phyloP scores from a whole-genome alignment of 306 rosid genomes.

The Begonia fuchsioides region DNA sequence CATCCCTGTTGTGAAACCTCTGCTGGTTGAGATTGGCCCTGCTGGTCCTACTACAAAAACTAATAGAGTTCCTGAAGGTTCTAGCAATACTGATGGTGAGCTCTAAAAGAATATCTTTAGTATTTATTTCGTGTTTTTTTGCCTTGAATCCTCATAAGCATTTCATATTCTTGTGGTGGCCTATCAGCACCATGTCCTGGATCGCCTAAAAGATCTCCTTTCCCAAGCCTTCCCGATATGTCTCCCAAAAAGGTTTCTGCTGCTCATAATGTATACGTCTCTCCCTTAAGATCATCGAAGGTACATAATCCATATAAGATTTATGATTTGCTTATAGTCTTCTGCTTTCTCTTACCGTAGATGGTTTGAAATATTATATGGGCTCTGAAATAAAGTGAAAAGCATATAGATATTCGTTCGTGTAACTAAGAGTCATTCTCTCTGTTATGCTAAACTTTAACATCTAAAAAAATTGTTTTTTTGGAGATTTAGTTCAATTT shows the following conservation, averaged over 20 bases:
- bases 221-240: slow-evolving; percentile 97
- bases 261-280: slow-evolving; percentile 81
- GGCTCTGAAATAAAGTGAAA: slow-evolving; percentile 3
- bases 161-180: slow-evolving; percentile 17
- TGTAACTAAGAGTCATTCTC: too few species aligned
- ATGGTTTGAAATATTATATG: slow-evolving; percentile 2
- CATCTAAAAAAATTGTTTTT: too few species aligned
- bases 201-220: slow-evolving; percentile 80
- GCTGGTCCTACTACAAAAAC: slow-evolving; percentile 38
- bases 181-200: slow-evolving; percentile 71
- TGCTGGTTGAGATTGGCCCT: slow-evolving; percentile 86
- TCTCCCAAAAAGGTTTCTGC: slow-evolving; percentile 98
- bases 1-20: slow-evolving; percentile 75
- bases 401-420: neutral
- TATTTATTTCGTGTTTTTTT: slow-evolving; percentile 7
- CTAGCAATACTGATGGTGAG: slow-evolving; percentile 54
- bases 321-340: slow-evolving; percentile 1
- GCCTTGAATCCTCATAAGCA: slow-evolving; percentile 3
- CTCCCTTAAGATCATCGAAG: slow-evolving; percentile 94
- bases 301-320: slow-evolving; percentile 24
- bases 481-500: too few species aligned
- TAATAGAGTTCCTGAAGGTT: slow-evolving; percentile 47
- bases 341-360: slow-evolving; percentile 2
- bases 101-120: slow-evolving; percentile 4
- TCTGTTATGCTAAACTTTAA: too few species aligned